phyloP scores from a whole-genome alignment of 176 grass and related monocot genomes.

The Carex littledalei region DNA sequence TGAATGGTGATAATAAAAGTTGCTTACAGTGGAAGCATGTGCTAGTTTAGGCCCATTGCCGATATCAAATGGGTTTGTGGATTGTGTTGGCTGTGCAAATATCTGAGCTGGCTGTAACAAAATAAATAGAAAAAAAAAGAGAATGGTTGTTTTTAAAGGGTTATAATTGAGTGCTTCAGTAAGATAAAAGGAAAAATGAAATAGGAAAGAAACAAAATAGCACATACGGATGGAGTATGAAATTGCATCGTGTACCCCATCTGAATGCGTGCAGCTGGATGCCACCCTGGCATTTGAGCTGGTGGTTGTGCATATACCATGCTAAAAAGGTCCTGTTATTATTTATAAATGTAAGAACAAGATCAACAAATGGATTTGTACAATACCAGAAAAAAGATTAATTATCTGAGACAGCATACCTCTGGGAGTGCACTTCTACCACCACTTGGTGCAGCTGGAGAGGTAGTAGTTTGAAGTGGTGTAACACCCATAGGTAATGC shows the following conservation, averaged over 20 bases:
- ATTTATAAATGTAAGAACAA: conserved; percentile 11
- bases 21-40: conserved; percentile 43
- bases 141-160: neutral
- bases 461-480: neutral
- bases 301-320: conserved; percentile 26
- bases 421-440: conserved; percentile 45
- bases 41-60: conserved; percentile 16
- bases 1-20: neutral
- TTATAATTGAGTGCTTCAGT: neutral
- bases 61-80: conserved; percentile 35
- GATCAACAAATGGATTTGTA: conserved; percentile 13
- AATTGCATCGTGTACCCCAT: conserved; percentile 35
- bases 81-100: conserved; percentile 17
- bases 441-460: conserved; percentile 9
- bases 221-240: conserved; percentile 32
- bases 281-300: conserved; percentile 35
- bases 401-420: conserved; percentile 29
- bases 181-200: neutral
- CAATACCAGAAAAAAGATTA: neutral
- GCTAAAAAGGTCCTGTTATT: conserved; percentile 43
- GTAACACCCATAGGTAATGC: conserved; percentile 10
- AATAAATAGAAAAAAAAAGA: neutral
- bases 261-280: conserved; percentile 13
- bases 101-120: conserved; percentile 13
- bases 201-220: conserved; percentile 9